Evolutionary conservation across 306 rosid genomes (phyloP).

Genomic region (Castanea sativa): DNA sequence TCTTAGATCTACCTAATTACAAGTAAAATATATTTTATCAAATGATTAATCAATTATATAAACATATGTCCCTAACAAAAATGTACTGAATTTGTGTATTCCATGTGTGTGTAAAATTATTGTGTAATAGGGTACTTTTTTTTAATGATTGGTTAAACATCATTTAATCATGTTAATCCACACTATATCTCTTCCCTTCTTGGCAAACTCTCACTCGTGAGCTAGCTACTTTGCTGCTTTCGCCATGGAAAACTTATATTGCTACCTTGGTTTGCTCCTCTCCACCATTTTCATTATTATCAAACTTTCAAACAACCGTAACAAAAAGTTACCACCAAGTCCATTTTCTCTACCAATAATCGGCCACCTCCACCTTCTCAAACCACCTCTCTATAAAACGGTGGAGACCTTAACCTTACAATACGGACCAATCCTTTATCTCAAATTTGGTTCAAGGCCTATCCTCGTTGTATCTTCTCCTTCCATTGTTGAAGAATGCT

Average conservation of each 20-base stretch:
- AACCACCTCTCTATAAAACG: constrained; percentile 20
- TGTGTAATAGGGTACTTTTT: too few species aligned
- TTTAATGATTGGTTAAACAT: too few species aligned
- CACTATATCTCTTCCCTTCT: too few species aligned
- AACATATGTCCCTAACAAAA: too few species aligned
- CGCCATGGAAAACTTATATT: neutral
- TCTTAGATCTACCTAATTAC: too few species aligned
- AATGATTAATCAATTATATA: too few species aligned
- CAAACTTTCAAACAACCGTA: neutral
- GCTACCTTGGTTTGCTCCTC: constrained; percentile 4
- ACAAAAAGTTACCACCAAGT: constrained; percentile 32
- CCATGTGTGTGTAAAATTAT: too few species aligned
- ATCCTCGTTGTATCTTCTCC: constrained; percentile 41
- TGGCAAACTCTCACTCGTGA: too few species aligned
- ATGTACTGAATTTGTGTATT: too few species aligned
- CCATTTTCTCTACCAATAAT: constrained; percentile 46
- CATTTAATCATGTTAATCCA: too few species aligned
- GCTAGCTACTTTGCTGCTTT: neutral
- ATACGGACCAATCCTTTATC: constrained; percentile 28
- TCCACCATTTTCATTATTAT: neutral
- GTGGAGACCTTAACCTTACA: constrained; percentile 14
- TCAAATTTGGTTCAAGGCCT: constrained; percentile 24
- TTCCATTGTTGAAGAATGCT: constrained; percentile 36
- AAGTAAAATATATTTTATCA: too few species aligned
- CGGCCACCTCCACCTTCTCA: constrained; percentile 47